phyloP scores from a whole-genome alignment of 257 asterid species.

The Lavandula angustifolia region DNA sequence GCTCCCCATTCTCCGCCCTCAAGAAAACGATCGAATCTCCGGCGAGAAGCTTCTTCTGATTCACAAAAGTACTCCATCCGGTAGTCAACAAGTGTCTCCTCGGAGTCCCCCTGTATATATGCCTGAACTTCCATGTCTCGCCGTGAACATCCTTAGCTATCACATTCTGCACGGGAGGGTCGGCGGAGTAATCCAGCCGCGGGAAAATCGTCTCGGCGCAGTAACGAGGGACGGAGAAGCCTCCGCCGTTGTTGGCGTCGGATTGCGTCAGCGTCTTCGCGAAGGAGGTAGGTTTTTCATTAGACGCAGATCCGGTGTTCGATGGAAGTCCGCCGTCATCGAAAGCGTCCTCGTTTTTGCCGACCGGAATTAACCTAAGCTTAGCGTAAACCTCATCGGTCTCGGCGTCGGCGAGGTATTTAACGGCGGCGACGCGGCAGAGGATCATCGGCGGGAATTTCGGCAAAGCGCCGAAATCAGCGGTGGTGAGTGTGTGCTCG shows the following conservation, averaged over 20 bases:
- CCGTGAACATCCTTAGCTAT: slow-evolving; percentile 52
- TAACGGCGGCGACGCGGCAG: slow-evolving; percentile 48
- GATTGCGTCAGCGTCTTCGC: slow-evolving; percentile 55
- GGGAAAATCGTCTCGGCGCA: slow-evolving; percentile 66
- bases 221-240: slow-evolving; percentile 53
- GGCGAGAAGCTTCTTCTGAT: slow-evolving; percentile 56
- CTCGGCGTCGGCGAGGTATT: slow-evolving; percentile 46
- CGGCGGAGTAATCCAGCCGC: slow-evolving; percentile 44
- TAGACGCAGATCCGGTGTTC: slow-evolving; percentile 36
- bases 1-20: slow-evolving; percentile 54
- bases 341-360: slow-evolving; percentile 32
- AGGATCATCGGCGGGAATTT: slow-evolving; percentile 47
- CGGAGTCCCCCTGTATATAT: slow-evolving; percentile 57
- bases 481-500: slow-evolving; percentile 46
- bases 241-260: slow-evolving; percentile 57
- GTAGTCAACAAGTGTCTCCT: slow-evolving; percentile 62
- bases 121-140: slow-evolving; percentile 47
- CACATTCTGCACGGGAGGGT: slow-evolving; percentile 52
- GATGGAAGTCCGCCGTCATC: slow-evolving; percentile 39
- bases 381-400: slow-evolving; percentile 56
- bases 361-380: slow-evolving; percentile 45
- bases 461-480: slow-evolving; percentile 48
- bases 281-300: slow-evolving; percentile 41
- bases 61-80: slow-evolving; percentile 61
- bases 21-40: slow-evolving; percentile 57